Evolutionary conservation across 768 basidiomycete species (phyloP).

Genomic region (Butyriboletus loyo): DNA sequence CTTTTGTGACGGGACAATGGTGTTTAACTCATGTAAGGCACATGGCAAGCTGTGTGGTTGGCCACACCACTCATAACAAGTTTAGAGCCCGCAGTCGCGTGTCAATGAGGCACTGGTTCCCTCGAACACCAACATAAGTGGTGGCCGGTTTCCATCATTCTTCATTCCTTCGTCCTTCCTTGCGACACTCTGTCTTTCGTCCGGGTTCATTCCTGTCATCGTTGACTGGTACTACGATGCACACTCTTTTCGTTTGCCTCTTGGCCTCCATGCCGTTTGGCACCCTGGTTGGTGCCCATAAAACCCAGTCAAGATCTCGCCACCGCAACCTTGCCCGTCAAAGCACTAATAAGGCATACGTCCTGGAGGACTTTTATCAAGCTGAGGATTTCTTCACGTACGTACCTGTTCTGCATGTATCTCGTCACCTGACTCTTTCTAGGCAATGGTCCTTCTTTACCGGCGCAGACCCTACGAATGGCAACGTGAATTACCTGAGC

Average conservation of each 20-base stretch:
- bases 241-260: constrained; percentile 31
- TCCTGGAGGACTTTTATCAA: constrained; percentile 38
- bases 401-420: constrained; percentile 11
- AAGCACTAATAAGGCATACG: constrained; percentile 30
- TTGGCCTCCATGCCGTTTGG: constrained; percentile 32
- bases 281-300: constrained; percentile 38
- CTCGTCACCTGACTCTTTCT: constrained; percentile 6
- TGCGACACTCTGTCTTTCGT: neutral
- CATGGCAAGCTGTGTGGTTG: constrained; percentile 11
- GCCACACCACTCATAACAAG: constrained; percentile 1
- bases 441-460: constrained; percentile 72
- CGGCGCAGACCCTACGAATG: constrained; percentile 63
- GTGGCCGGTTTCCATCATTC: neutral
- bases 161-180: neutral
- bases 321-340: constrained; percentile 26
- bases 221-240: constrained; percentile 24
- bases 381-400: constrained; percentile 64
- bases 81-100: neutral
- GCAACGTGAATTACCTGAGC: constrained; percentile 59
- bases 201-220: constrained; percentile 8
- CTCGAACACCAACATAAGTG: constrained; percentile 3
- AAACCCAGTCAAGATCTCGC: constrained; percentile 24
- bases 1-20: constrained; percentile 12
- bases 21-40: constrained; percentile 3
- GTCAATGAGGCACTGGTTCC: neutral